Conservation (phyloP, 176 grass and related monocot species). For the Musa acuminata region DNA sequence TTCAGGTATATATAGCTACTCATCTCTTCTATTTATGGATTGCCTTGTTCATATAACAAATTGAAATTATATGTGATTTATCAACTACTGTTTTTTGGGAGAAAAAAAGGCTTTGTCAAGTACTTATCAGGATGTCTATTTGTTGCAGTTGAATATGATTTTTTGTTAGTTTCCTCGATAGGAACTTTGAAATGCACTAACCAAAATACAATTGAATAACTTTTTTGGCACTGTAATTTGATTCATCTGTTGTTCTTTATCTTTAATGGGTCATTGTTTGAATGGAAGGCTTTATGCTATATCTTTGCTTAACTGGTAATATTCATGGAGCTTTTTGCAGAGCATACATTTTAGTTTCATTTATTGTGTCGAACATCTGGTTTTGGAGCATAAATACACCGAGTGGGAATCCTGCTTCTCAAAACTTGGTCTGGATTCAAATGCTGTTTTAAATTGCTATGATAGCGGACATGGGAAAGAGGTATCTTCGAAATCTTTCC, state of each 20-base stretch:
- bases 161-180: not conserved
- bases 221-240: not conserved
- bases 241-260: not conserved
- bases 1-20: not conserved
- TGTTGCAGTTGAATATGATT: not conserved
- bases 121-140: too few species aligned
- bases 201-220: not conserved
- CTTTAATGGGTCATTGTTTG: not conserved
- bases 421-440: conserved; percentile 42
- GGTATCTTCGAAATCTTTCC: conserved; percentile 17
- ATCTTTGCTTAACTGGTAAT: not conserved
- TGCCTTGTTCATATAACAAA: not conserved
- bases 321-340: conserved; percentile 27
- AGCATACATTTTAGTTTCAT: conserved; percentile 72
- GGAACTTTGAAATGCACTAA: not conserved
- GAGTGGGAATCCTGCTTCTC: conserved; percentile 71
- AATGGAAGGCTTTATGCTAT: not conserved
- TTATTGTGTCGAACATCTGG: conserved; percentile 60
- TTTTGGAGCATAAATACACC: conserved; percentile 25
- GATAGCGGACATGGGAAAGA: conserved; percentile 44
- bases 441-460: conserved; percentile 50
- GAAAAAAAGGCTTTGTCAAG: too few species aligned
- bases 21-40: not conserved
- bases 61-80: not conserved
- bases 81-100: not conserved